Base-by-base conservation (phyloP, 495 filamentous ascomycete species). In the Lophiotrema nucula region DNA sequence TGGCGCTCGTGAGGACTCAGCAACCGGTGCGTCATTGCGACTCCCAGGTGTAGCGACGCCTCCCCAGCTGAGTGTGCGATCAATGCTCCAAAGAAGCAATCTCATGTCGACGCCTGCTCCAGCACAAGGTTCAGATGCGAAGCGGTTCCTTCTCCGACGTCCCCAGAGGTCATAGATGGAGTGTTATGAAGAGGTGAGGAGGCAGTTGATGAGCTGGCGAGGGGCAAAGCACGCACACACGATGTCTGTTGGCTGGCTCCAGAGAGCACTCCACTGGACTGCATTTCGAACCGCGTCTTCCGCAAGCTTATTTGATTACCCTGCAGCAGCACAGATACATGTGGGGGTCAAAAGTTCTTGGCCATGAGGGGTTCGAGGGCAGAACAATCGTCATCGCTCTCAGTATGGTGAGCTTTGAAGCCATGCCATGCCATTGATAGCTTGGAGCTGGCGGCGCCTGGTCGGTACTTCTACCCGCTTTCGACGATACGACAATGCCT, bases 301-400 rank as follows among this genome's bases (percentile, higher is more conserved):
- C 56, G 56, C 49, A 47, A 60, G 57, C 49, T 55, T 60, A 37
- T 54, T 60, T 48, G 55, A 60, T 60, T 60, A 22, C 43, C 23
- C 23, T 37, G 55, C 55, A 50, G 11, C 27, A 1, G 22, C 5
- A 6, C 38, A 41, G 56, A 26, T 10, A 6, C 11, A 51, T 37
- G 58, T 48, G 58, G 58, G 58, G 42, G 42, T 11, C 5, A 22
- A n/a, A 13, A 16, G 15, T 3, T 37, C 42, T 44, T 50, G 47
- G 43, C 33, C 24, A 26, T 26, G 57, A 47, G 49, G 27, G 48
- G 56, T 38, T 39, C 28, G 15, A 10, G n/a, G 18, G 47, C 27
- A n/a, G 12, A 49, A 23, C 4, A 12, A 21, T 4, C 23, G 47
- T 33, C 31, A 37, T 37, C 10, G 10, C n/a, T 10, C 31, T n/a